Percentiles rank a stretch among this genome's conserved stretches.
These are phyloP conservation scores for Parmelia sp. DNA, from an alignment of 495 filamentous ascomycete species.

Conservation along the genomic window DNA sequence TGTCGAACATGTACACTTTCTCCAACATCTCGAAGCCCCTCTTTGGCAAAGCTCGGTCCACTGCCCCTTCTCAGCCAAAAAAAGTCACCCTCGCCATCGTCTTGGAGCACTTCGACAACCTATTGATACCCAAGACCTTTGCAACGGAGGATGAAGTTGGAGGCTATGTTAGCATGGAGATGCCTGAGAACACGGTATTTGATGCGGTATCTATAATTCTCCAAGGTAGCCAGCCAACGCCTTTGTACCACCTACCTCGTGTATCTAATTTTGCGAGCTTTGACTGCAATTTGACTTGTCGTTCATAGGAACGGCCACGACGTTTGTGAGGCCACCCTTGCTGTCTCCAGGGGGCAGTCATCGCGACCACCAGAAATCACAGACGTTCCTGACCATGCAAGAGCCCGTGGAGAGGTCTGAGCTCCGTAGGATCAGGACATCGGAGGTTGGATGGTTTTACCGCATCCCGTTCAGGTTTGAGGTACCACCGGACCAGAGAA, in stretches of 20 bases:
- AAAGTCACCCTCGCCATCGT: background rate
- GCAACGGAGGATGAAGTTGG: background rate
- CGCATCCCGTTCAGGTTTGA: background rate
- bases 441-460: background rate
- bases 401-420: background rate
- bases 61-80: background rate
- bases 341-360: background rate
- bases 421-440: background rate
- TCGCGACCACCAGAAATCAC: background rate
- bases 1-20: background rate
- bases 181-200: background rate
- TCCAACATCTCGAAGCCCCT: background rate
- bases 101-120: slow-evolving; percentile 1
- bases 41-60: slow-evolving; percentile 1
- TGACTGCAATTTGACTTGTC: background rate
- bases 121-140: background rate
- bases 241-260: background rate
- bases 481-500: background rate
- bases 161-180: slow-evolving; percentile 3
- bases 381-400: background rate
- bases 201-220: background rate
- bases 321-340: background rate
- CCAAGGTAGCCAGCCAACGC: background rate
- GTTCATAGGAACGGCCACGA: background rate
- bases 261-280: background rate